Conservation (phyloP, 2,329 filamentous ascomycete species). For the Drechslera avenae region DNA sequence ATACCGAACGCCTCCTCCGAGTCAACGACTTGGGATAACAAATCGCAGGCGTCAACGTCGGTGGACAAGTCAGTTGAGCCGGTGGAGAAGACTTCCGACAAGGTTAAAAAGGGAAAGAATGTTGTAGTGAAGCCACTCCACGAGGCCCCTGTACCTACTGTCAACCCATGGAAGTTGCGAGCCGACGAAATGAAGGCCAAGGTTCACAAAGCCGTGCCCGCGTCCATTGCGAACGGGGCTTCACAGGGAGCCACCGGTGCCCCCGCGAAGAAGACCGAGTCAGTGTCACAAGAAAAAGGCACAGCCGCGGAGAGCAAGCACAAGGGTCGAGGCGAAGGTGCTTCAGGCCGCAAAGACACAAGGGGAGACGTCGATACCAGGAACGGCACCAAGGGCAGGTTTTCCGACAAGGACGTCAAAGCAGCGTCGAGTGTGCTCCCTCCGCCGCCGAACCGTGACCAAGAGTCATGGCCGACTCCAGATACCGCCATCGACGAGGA, state of each 20-base stretch:
- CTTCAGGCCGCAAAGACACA: constrained; percentile 32
- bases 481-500: constrained; percentile 78
- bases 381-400: constrained; percentile 35
- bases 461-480: constrained; percentile 86
- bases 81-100: constrained; percentile 59
- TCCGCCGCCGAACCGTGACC: constrained; percentile 74
- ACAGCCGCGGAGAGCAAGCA: constrained; percentile 22
- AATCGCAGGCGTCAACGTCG: constrained; percentile 66
- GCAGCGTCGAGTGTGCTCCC: constrained; percentile 37
- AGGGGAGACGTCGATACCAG: constrained; percentile 33
- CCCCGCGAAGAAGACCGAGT: constrained; percentile 33
- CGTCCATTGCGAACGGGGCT: constrained; percentile 30
- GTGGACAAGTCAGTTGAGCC: constrained; percentile 64
- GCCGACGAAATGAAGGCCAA: constrained; percentile 68
- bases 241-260: constrained; percentile 15
- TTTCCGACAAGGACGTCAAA: constrained; percentile 39
- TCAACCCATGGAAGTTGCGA: constrained; percentile 88
- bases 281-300: constrained; percentile 27
- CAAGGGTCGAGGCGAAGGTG: constrained; percentile 32
- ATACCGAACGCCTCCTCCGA: constrained; percentile 68
- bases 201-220: constrained; percentile 52
- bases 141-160: constrained; percentile 78
- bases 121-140: constrained; percentile 66
- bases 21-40: constrained; percentile 69
- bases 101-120: constrained; percentile 54